Conservation (phyloP, 352 stramenopile species). For the Lagenidium giganteum region DNA sequence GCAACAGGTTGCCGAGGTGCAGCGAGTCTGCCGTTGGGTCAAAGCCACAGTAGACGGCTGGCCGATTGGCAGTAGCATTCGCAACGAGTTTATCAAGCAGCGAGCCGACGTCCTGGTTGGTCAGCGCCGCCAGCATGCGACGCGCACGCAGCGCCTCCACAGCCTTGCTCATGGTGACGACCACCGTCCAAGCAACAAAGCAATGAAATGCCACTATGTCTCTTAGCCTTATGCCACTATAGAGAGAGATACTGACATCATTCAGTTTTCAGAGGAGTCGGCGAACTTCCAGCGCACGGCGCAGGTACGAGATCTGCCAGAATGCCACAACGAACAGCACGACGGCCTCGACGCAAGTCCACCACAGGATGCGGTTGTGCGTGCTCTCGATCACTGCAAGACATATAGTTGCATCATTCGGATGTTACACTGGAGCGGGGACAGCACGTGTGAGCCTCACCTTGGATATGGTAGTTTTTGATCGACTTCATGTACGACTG, state of each 20-base stretch:
- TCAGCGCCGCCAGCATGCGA: conserved; percentile 72
- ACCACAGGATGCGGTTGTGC: conserved; percentile 80
- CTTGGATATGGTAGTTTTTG: conserved; percentile 67
- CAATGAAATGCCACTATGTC: too few species aligned
- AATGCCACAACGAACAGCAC: conserved; percentile 64
- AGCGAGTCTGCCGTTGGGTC: conserved; percentile 91
- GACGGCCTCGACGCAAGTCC: conserved; percentile 71
- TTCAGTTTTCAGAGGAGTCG: conserved; percentile 55
- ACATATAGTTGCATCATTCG: background rate
- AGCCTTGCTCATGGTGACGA: conserved; percentile 70
- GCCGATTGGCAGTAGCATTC: conserved; percentile 7
- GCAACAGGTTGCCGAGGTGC: conserved; percentile 88
- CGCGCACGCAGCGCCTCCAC: conserved; percentile 52
- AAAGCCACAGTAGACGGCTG: conserved; percentile 85
- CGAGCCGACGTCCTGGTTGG: conserved; percentile 48
- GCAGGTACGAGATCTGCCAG: conserved; percentile 81
- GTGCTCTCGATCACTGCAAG: conserved; percentile 76
- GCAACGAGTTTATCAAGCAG: conserved; percentile 48
- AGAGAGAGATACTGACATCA: too few species aligned
- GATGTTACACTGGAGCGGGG: background rate
- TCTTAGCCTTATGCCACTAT: too few species aligned
- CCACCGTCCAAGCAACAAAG: too few species aligned
- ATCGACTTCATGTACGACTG: conserved; percentile 86
- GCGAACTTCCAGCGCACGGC: conserved; percentile 79
- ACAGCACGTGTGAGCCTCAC: conserved; percentile 22